phyloP scores from a whole-genome alignment of 148 eudicot species.

The Rhododendron henanense region DNA sequence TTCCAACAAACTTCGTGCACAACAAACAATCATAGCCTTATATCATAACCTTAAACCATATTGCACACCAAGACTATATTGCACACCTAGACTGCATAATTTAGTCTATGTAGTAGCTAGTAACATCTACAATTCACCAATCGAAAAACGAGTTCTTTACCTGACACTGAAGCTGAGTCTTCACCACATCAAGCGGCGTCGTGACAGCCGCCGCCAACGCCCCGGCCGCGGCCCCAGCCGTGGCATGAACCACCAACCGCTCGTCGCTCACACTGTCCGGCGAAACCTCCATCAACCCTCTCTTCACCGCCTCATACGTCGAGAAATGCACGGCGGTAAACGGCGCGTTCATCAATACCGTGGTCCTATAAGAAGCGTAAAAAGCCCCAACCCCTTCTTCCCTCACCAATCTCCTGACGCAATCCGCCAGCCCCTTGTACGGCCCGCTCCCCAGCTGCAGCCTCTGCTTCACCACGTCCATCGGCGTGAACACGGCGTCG shows the following conservation, averaged over 20 bases:
- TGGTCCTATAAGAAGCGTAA: conserved; percentile 83
- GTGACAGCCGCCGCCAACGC: conserved; percentile 76
- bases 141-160: conserved; percentile 20
- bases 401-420: conserved; percentile 59
- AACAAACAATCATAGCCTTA: neutral
- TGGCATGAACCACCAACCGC: conserved; percentile 71
- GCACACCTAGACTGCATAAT: neutral
- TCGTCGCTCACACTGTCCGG: conserved; percentile 60
- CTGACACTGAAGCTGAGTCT: conserved; percentile 97
- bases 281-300: conserved; percentile 57
- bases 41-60: neutral
- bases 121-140: neutral
- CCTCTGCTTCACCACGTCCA: conserved; percentile 98
- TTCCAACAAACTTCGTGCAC: neutral
- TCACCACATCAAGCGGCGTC: conserved; percentile 92
- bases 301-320: conserved; percentile 86
- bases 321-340: conserved; percentile 88
- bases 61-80: neutral
- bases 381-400: conserved; percentile 85
- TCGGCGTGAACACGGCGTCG: conserved; percentile 90
- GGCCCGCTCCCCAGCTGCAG: conserved; percentile 70
- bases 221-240: conserved; percentile 94
- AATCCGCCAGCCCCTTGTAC: conserved; percentile 70
- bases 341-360: conserved; percentile 91
- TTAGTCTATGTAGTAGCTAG: too few relatives aligned